Conservation (phyloP, 257 asterid genomes). For the Rehmannia glutinosa region DNA sequence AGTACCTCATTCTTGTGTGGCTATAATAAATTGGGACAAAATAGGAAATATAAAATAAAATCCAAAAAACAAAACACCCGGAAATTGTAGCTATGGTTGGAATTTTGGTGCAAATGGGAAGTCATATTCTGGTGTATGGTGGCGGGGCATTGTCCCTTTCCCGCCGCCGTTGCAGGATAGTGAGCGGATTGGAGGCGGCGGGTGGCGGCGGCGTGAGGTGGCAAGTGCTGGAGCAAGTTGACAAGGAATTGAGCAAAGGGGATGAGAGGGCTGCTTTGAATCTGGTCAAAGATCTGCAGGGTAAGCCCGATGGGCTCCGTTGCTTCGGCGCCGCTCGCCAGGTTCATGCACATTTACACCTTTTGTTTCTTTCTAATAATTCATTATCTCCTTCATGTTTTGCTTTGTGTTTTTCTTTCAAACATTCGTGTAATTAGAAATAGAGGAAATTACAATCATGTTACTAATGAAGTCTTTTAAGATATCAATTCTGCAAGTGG, state of each 20-base stretch:
- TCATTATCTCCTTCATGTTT: too few relatives aligned
- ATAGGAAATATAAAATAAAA: not conserved
- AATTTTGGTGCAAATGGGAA: constrained; percentile 17
- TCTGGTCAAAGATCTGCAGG: constrained; percentile 64
- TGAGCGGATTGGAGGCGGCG: constrained; percentile 11
- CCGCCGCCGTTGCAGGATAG: constrained; percentile 19
- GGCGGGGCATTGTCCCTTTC: constrained; percentile 10
- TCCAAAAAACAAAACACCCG: too few relatives aligned
- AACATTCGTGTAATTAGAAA: too few relatives aligned
- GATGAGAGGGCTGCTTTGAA: constrained; percentile 71
- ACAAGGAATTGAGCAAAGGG: constrained; percentile 68
- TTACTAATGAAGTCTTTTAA: too few relatives aligned
- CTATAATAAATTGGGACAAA: constrained; percentile 5
- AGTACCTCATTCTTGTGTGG: too few relatives aligned
- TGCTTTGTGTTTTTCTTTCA: too few relatives aligned
- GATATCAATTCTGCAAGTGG: too few relatives aligned
- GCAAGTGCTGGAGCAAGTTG: constrained; percentile 63
- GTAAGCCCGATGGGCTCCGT: constrained; percentile 61
- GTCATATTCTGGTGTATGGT: constrained; percentile 18
- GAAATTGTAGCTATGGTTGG: not conserved
- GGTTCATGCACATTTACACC: constrained; percentile 39
- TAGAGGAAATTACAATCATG: too few relatives aligned
- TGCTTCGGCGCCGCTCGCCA: constrained; percentile 90
- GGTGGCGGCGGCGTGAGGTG: constrained; percentile 26
- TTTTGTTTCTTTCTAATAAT: not conserved